Evolutionary conservation across 2,329 filamentous ascomycete genomes (phyloP).

Genomic region (Fusarium sp.): DNA sequence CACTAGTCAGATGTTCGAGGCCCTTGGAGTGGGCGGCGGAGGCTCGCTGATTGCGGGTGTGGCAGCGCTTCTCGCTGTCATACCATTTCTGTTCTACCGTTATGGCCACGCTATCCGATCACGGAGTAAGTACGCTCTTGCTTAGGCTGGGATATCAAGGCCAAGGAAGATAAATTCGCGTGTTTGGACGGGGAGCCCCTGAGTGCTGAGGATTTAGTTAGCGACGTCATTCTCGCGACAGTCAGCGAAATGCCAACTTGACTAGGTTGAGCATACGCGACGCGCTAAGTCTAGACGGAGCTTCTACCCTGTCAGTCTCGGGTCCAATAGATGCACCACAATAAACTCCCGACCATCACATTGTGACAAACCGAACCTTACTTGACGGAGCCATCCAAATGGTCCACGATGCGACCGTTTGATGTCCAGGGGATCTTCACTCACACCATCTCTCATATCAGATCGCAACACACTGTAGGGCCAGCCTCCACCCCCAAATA

Average conservation of each 20-base stretch:
- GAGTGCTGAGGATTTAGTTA: too few relatives aligned
- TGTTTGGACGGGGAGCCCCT: background rate
- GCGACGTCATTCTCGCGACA: background rate
- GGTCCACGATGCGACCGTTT: background rate
- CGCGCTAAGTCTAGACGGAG: too few relatives aligned
- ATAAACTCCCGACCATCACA: background rate
- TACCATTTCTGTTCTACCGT: background rate
- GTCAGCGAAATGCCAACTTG: background rate
- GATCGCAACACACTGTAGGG: background rate
- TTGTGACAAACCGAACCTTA: background rate
- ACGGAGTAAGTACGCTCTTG: background rate
- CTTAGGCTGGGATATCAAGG: rapidly evolving
- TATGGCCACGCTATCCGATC: background rate
- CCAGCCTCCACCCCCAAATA: background rate
- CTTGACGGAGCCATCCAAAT: rapidly evolving
- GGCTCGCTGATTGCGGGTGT: background rate
- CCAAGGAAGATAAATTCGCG: background rate
- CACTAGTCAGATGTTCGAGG: background rate
- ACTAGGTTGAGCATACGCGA: too few relatives aligned
- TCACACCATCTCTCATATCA: background rate
- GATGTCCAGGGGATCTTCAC: background rate
- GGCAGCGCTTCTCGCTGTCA: background rate
- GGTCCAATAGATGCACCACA: background rate
- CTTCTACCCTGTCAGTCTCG: background rate
- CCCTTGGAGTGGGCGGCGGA: background rate